Evolutionary conservation across 805 yeast species (phyloP), one percentile per base, ranked within the genome.

Genomic region (Pichia sporocuriosa): DNA sequence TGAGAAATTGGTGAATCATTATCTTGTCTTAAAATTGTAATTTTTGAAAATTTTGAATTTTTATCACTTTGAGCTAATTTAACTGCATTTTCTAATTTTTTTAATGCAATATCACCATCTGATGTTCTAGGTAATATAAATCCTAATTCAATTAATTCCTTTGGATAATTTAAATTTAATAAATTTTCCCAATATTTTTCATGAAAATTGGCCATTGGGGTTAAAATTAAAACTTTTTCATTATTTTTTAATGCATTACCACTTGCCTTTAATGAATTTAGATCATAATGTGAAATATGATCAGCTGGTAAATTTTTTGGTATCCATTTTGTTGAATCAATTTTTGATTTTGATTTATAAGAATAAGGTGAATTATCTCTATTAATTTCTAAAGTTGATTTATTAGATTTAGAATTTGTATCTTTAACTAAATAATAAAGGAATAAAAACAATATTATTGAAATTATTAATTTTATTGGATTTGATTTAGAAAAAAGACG

Each of bases 21-120:
- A 62, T 93, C 97, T 67, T 93, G 97, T 63, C 97, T 78, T 57
- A 93, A 69, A 34, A 93, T 82, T 19, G 95, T 84, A 50, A 93
- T 77, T 57, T 87, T 85, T 42, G 83, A 78, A 63, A 85, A 93
- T 57, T 87, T 75, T 50, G 73, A 67, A 49, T 49, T 46, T 47
- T 77, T 73, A 21, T 78, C 76, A 28, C 75, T 68, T 66, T 88
- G 96, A 25, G 79, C 70, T 51, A 66, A 65, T 54, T 86, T 84
- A 33, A 93, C 78, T 4, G 87, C 95, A 33, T 66, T 62, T 59
- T 88, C 95, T 52, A 93, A 70, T 50, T 70, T 64, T 52, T 73
- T 72, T 53, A 90, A 67, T 0, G 95, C 94, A 16, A 59, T 60
- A 62, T 89, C 96, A 28, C 97, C 99, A 37, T 84, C 84, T 15